These are phyloP conservation scores for Nemania sp. DNA, from an alignment of 2,329 filamentous ascomycete species.

Conservation along the genomic window DNA sequence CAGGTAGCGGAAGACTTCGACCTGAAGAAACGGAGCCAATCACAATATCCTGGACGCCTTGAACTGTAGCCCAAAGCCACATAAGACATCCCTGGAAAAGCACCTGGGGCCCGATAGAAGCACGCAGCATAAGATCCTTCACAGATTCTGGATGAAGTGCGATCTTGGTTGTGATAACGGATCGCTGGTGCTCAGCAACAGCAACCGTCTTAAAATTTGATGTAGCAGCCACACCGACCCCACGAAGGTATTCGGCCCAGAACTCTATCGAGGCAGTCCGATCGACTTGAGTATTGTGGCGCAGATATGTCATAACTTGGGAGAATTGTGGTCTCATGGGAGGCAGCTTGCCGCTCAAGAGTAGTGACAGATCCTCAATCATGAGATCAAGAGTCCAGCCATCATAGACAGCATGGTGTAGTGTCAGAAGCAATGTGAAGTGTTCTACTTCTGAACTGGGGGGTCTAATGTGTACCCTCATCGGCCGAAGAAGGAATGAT, in stretches of 20 bases:
- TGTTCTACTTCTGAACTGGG: slow-evolving; percentile 21
- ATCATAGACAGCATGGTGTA: slow-evolving; percentile 88
- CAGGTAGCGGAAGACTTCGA: slow-evolving; percentile 69
- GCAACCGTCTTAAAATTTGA: slow-evolving; percentile 59
- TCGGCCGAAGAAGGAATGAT: slow-evolving; percentile 56
- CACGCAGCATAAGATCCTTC: slow-evolving; percentile 41
- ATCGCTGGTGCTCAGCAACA: slow-evolving; percentile 34
- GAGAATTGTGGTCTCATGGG: slow-evolving; percentile 60
- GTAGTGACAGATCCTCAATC: slow-evolving; percentile 63
- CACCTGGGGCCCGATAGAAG: slow-evolving; percentile 65
- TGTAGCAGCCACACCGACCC: slow-evolving; percentile 56
- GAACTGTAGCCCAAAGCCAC: slow-evolving; percentile 66
- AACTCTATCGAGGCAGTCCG: slow-evolving; percentile 58
- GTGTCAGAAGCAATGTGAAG: slow-evolving; percentile 52
- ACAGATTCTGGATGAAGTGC: slow-evolving; percentile 41
- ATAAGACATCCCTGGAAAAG: slow-evolving; percentile 75
- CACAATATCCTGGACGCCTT: slow-evolving; percentile 66
- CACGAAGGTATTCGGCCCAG: slow-evolving; percentile 69
- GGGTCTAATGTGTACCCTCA: slow-evolving; percentile 59
- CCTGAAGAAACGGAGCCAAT: slow-evolving; percentile 84
- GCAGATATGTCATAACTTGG: slow-evolving; percentile 54
- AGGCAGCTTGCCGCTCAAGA: slow-evolving; percentile 45
- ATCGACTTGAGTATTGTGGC: slow-evolving; percentile 30
- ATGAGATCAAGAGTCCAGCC: slow-evolving; percentile 89
- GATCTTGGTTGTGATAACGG: slow-evolving; percentile 37